Evolutionary conservation across 495 filamentous ascomycete species (phyloP).

Genomic region (Penicillium robsamsonii): DNA sequence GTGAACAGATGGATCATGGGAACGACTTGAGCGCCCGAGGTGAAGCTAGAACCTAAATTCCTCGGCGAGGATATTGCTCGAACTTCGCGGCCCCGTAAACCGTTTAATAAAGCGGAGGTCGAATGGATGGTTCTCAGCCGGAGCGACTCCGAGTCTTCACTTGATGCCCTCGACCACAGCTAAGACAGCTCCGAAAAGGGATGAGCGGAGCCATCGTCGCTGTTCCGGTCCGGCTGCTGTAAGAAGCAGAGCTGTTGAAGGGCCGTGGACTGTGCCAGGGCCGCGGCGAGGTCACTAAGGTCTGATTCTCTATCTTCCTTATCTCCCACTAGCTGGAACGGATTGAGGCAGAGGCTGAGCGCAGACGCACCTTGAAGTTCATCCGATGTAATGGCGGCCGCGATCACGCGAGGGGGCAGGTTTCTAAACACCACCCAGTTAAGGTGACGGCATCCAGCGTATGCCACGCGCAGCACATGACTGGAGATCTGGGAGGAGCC

Average conservation of each 20-base stretch:
- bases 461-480: slow-evolving; percentile 19
- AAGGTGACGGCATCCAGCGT: slow-evolving; percentile 13
- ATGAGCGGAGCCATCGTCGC: slow-evolving; percentile 14
- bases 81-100: slow-evolving; percentile 10
- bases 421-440: slow-evolving; percentile 20
- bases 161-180: slow-evolving; percentile 3
- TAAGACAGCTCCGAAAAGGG: slow-evolving; percentile 5
- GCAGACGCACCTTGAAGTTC: slow-evolving; percentile 17
- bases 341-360: slow-evolving; percentile 19
- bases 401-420: slow-evolving; percentile 12
- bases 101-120: slow-evolving; percentile 15
- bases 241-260: slow-evolving; percentile 22
- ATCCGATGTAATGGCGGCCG: slow-evolving; percentile 15
- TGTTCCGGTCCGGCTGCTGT: slow-evolving; percentile 14
- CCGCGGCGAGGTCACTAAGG: slow-evolving; percentile 11
- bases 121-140: slow-evolving; percentile 14
- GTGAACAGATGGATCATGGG: slow-evolving; percentile 16
- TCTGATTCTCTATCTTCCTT: too few species aligned
- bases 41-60: neutral
- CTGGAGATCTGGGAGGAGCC: slow-evolving; percentile 14
- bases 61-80: neutral
- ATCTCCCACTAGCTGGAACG: slow-evolving; percentile 3
- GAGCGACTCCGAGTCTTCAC: slow-evolving; percentile 18
- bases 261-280: slow-evolving; percentile 12
- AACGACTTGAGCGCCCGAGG: neutral